A percentile compares a stretch with the other conserved stretches of the same genome.
Evolutionary conservation across 1,284 basidiomycete species (phyloP).

Genomic region (Naganishia albida): DNA sequence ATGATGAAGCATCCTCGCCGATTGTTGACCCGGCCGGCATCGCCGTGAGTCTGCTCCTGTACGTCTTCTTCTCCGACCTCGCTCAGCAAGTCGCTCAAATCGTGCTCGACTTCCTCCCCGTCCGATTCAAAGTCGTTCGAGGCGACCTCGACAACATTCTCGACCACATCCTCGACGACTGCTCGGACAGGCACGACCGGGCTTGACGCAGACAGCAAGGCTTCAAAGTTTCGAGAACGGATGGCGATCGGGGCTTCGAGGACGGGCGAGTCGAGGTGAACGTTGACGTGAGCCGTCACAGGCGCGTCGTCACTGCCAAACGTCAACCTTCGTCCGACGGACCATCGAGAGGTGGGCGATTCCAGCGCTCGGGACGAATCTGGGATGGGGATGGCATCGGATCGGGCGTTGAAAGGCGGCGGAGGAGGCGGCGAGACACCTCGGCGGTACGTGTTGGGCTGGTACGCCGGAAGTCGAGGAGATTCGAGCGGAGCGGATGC

Average conservation of each 20-base stretch:
- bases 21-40: not conserved
- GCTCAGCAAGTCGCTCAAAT: slow-evolving; percentile 4
- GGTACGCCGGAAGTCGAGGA: slow-evolving; percentile 14
- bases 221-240: not conserved
- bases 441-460: slow-evolving; percentile 23
- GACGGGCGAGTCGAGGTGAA: not conserved
- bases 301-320: not conserved
- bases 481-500: not conserved
- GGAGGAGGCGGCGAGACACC: slow-evolving; percentile 24
- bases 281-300: not conserved
- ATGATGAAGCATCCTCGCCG: slow-evolving; percentile 10
- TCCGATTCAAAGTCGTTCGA: not conserved
- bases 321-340: not conserved
- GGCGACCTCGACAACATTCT: not conserved
- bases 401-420: slow-evolving; percentile 22
- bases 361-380: not conserved
- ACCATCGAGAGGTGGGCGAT: not conserved
- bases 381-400: slow-evolving; percentile 12
- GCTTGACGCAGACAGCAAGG: not conserved
- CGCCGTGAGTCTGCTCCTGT: slow-evolving; percentile 11
- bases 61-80: slow-evolving; percentile 22
- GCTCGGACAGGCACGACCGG: not conserved
- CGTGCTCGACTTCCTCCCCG: slow-evolving; percentile 6
- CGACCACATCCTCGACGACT: too few species aligned
- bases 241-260: not conserved